Percentiles rank a stretch among this genome's conserved stretches.
Evolutionary conservation across 2,329 filamentous ascomycete species (phyloP).

Genomic region (Hysterium pulicare): DNA sequence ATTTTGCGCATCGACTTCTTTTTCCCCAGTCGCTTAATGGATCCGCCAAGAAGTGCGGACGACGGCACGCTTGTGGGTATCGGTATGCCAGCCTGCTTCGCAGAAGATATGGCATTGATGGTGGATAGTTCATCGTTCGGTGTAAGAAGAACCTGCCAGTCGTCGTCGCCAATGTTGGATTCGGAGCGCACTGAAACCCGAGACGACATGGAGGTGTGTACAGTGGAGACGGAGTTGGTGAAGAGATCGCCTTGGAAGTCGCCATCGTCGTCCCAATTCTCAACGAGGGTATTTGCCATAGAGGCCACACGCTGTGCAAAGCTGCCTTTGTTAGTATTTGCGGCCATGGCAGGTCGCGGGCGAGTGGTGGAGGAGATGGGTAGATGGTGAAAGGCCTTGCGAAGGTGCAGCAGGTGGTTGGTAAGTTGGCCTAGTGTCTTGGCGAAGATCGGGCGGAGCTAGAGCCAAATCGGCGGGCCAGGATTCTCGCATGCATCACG

Average conservation of each 20-base stretch:
- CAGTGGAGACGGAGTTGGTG: slow-evolving; percentile 67
- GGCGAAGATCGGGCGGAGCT: no score
- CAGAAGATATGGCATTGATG: slow-evolving; percentile 79
- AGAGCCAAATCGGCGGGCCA: no score
- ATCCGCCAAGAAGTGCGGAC: slow-evolving; percentile 85
- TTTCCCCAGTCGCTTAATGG: slow-evolving; percentile 81
- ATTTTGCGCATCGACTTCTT: slow-evolving; percentile 44
- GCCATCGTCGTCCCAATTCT: slow-evolving; percentile 60
- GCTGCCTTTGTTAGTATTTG: slow-evolving; percentile 33
- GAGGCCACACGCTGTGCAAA: slow-evolving; percentile 39
- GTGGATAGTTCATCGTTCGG: slow-evolving; percentile 83
- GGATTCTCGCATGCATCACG: no score
- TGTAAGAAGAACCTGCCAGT: slow-evolving; percentile 81
- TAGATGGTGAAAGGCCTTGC: slow-evolving; percentile 1
- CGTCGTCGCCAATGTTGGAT: slow-evolving; percentile 71
- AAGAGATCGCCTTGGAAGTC: slow-evolving; percentile 54
- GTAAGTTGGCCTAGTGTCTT: no score
- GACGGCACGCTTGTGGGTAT: slow-evolving; percentile 82
- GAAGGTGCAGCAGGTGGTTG: neutral
- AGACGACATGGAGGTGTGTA: slow-evolving; percentile 72
- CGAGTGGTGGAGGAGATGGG: slow-evolving; percentile 9
- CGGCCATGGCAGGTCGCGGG: slow-evolving; percentile 21
- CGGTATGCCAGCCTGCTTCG: slow-evolving; percentile 85
- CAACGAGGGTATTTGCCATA: slow-evolving; percentile 58
- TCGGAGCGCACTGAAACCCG: slow-evolving; percentile 82